These are phyloP conservation scores for Fraxinus sp. DNA, from an alignment of 305 asterid species.

Conservation along the genomic window DNA sequence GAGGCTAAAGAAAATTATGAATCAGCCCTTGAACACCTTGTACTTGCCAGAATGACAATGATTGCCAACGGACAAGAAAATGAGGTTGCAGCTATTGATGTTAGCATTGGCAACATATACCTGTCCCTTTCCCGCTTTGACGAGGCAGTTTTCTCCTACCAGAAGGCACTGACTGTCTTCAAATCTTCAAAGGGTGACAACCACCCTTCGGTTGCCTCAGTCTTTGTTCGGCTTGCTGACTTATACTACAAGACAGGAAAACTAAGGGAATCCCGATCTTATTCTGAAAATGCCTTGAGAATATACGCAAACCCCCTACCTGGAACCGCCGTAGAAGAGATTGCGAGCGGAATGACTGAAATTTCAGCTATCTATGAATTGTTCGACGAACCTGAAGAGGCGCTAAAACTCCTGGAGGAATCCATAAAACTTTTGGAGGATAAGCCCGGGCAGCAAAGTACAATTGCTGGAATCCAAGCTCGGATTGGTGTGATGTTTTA, in stretches of 20 bases:
- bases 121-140: slow-evolving; percentile 85
- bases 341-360: slow-evolving; percentile 88
- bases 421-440: slow-evolving; percentile 86
- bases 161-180: slow-evolving; percentile 94
- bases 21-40: slow-evolving; percentile 94
- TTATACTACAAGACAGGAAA: slow-evolving; percentile 90
- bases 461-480: slow-evolving; percentile 94
- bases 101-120: slow-evolving; percentile 93
- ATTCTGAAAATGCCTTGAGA: slow-evolving; percentile 86
- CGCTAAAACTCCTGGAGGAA: slow-evolving; percentile 78
- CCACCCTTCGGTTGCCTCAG: slow-evolving; percentile 95
- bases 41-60: slow-evolving; percentile 98
- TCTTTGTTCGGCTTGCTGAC: slow-evolving; percentile 85
- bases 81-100: slow-evolving; percentile 90
- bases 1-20: slow-evolving; percentile 95
- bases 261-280: slow-evolving; percentile 81
- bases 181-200: slow-evolving; percentile 94
- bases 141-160: slow-evolving; percentile 95
- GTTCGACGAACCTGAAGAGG: slow-evolving; percentile 92
- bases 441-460: slow-evolving; percentile 95
- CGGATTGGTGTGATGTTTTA: slow-evolving; percentile 94
- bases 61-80: slow-evolving; percentile 90
- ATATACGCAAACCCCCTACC: slow-evolving; percentile 86
- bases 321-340: slow-evolving; percentile 82
- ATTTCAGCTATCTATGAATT: slow-evolving; percentile 87